A percentile compares a stretch with the other conserved stretches of the same genome.
phyloP scores from a whole-genome alignment of 2,329 filamentous ascomycete genomes.

The Ascochyta fabae region DNA sequence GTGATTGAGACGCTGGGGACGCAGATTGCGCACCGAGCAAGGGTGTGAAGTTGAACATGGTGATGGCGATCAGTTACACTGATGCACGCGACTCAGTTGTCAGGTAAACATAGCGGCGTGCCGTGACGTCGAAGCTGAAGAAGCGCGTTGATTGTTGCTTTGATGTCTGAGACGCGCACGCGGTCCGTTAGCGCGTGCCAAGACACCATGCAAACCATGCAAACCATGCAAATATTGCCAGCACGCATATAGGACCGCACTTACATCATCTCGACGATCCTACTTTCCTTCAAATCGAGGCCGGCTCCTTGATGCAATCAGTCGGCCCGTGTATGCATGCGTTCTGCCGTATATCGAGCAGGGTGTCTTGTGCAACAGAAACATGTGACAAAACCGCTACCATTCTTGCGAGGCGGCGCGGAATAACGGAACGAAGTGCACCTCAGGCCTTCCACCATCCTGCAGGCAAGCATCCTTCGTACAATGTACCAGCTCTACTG shows the following conservation, averaged over 20 bases:
- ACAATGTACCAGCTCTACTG: background rate
- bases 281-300: background rate
- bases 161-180: slow-evolving; percentile 5
- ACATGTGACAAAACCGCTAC: slow-evolving; percentile 8
- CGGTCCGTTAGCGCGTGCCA: background rate
- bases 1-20: slow-evolving; percentile 88
- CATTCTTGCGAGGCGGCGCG: background rate
- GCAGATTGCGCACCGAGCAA: slow-evolving; percentile 89
- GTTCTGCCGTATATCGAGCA: background rate
- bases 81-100: slow-evolving; percentile 3
- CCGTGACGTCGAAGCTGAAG: slow-evolving; percentile 1
- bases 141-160: slow-evolving; percentile 2
- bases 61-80: slow-evolving; percentile 9
- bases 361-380: slow-evolving; percentile 6
- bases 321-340: slow-evolving; percentile 6
- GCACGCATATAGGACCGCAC: background rate
- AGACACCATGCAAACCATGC: slow-evolving; percentile 7
- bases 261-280: background rate
- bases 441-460: slow-evolving; percentile 1
- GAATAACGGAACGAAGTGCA: slow-evolving; percentile 13
- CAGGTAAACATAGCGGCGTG: slow-evolving; percentile 11
- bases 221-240: slow-evolving; percentile 6
- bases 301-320: background rate
- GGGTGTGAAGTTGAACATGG: slow-evolving; percentile 96
- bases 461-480: slow-evolving; percentile 7